These are phyloP conservation scores for Pseudonitzschia pungens DNA, from an alignment of 108 stramenopile genomes.

Conservation along the genomic window DNA sequence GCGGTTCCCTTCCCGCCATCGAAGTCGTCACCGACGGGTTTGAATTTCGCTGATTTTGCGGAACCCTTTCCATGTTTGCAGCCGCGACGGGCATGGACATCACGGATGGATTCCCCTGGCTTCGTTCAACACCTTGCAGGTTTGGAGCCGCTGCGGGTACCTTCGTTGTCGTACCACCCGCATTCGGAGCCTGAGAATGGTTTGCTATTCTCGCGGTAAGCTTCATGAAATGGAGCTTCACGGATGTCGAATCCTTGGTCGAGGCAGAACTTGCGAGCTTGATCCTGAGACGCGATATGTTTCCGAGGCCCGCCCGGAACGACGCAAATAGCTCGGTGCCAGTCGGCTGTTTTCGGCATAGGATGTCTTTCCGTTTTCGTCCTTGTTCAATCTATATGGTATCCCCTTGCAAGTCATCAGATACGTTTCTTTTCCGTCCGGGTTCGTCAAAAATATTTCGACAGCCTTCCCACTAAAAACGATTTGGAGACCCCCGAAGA, in stretches of 20 bases:
- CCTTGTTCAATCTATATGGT: constrained; percentile 15
- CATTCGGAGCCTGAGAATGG: background rate
- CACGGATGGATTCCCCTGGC: background rate
- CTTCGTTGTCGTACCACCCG: constrained; percentile 8
- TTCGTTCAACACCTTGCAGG: background rate
- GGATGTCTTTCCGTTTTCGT: background rate
- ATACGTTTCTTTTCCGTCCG: constrained; percentile 33
- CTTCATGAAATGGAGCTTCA: constrained; percentile 20
- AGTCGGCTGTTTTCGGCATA: background rate
- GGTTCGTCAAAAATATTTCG: constrained; percentile 37
- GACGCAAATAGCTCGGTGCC: constrained; percentile 40
- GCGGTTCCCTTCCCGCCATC: background rate
- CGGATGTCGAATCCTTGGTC: background rate
- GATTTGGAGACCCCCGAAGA: constrained; percentile 48
- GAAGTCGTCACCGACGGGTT: background rate
- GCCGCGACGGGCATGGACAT: background rate
- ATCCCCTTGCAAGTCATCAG: constrained; percentile 41
- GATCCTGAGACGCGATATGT: constrained; percentile 16
- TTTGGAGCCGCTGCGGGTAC: background rate
- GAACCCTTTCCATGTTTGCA: background rate
- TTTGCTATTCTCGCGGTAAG: constrained; percentile 33
- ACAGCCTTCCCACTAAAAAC: constrained; percentile 25
- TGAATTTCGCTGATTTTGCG: background rate
- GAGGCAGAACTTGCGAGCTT: constrained; percentile 12
- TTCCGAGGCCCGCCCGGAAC: constrained; percentile 45